Base-by-base conservation (phyloP, 1,284 basidiomycete species). In the Volvariella surrecta region DNA sequence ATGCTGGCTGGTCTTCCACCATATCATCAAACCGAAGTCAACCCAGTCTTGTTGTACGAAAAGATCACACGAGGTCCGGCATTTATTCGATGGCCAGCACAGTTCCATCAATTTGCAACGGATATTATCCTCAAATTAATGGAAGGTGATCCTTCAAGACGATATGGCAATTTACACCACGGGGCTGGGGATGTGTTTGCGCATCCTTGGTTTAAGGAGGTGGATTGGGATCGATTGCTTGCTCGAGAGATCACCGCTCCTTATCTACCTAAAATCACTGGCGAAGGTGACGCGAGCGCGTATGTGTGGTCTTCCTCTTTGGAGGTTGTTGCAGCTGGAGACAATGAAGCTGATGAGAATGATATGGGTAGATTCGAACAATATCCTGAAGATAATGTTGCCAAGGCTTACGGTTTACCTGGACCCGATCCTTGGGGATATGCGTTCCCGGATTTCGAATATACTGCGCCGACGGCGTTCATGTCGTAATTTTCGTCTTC, bases 181-280 rank as follows among this genome's bases (percentile, higher is more conserved):
- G 95, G 94, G n/a, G 89, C 89, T 11, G 84, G 84, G 21, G 95
- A 98, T 61, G 93, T 99, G 48, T 97, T 98, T 56, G 82, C 82
- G 7, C 95, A 98, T 59, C 74, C 81, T n/a, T 98, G 95, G 95
- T 98, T 97, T 58, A 74, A 79, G 38, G 96, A 99, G 63, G 95
- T 99, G 16, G 89, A 95, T 53, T 99, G 95, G 95, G 79, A 80
- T 47, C 81, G 84, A 61, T 67, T 99, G 44, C 79, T 77, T 55
- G 73, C 76, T 41, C 71, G 91, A 48, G 91, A 97, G 58, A 97
- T 99, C 45, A 89, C 88, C 2, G 93, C 95, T n/a, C 95, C 95
- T 3, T 99, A 96, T 64, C 68, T 97, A 38, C 94, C 95, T 4
- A 82, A 82, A 59, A 89, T 93, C 43, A 73, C 67, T 20, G 81